These are phyloP conservation scores for Tolypocladium nubicola DNA, from an alignment of 2,329 filamentous ascomycete species.

Conservation along the genomic window DNA sequence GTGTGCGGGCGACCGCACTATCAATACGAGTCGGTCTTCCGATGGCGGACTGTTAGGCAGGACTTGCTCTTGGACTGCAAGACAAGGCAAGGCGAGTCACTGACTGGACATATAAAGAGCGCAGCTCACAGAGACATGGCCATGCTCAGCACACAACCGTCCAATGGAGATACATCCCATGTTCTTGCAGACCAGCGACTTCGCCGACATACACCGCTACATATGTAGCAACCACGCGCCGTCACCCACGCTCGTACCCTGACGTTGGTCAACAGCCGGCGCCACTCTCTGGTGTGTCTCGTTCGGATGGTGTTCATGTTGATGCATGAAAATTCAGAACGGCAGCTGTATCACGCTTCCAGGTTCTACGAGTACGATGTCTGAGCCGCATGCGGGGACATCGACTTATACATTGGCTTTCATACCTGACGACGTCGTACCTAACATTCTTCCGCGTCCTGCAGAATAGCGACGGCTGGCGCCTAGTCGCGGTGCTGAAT, in stretches of 20 bases:
- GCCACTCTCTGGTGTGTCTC: constrained; percentile 2
- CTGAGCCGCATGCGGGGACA: constrained; percentile 12
- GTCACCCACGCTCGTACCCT: not conserved
- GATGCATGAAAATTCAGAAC: not conserved
- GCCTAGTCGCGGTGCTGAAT: constrained; percentile 15
- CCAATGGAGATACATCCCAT: not conserved
- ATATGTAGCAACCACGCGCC: constrained; percentile 3
- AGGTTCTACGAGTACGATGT: constrained; percentile 21
- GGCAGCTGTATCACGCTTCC: constrained; percentile 13
- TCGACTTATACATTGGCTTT: constrained; percentile 9
- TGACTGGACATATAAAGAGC: too few relatives aligned
- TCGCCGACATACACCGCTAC: not conserved
- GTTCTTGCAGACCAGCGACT: constrained; percentile 2
- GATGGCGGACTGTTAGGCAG: too few relatives aligned
- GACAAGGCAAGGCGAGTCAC: too few relatives aligned
- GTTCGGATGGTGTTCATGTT: constrained; percentile 2
- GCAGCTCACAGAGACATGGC: too few relatives aligned
- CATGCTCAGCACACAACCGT: not conserved
- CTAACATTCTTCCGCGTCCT: constrained; percentile 15
- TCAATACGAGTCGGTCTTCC: too few relatives aligned
- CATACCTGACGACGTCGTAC: constrained; percentile 19
- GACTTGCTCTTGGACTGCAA: too few relatives aligned
- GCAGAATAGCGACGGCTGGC: constrained; percentile 12
- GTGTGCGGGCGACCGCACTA: not conserved
- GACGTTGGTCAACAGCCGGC: constrained; percentile 2